Conservation (phyloP, 2,329 filamentous ascomycete species). For the Trichophyton simii region DNA sequence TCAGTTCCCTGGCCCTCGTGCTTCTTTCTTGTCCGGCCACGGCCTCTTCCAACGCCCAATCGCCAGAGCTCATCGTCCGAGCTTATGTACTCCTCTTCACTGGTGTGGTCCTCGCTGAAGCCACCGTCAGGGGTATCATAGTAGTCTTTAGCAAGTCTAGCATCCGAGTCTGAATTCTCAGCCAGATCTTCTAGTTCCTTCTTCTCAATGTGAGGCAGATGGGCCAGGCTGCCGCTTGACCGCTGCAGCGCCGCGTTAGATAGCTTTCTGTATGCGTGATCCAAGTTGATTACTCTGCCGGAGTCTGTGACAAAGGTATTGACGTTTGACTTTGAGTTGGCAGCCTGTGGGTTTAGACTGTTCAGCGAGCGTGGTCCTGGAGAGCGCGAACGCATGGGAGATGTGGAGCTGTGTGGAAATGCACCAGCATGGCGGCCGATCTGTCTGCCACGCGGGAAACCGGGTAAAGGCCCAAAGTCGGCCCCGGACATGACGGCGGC, state of each 20-base stretch:
- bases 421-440: slow-evolving; percentile 30
- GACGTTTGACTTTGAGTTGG: slow-evolving; percentile 28
- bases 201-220: slow-evolving; percentile 45
- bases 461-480: slow-evolving; percentile 25
- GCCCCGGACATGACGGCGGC: slow-evolving; percentile 34
- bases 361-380: slow-evolving; percentile 20
- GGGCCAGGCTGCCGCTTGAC: slow-evolving; percentile 51
- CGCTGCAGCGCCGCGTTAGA: slow-evolving; percentile 58
- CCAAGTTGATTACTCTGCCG: slow-evolving; percentile 53
- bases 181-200: slow-evolving; percentile 23
- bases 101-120: slow-evolving; percentile 28
- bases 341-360: slow-evolving; percentile 35
- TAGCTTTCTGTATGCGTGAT: slow-evolving; percentile 55
- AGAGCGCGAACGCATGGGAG: slow-evolving; percentile 22
- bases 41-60: slow-evolving; percentile 28
- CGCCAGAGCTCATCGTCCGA: slow-evolving; percentile 54
- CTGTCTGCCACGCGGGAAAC: slow-evolving; percentile 25
- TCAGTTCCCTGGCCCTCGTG: slow-evolving; percentile 8
- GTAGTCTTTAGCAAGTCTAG: slow-evolving; percentile 56
- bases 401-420: slow-evolving; percentile 23
- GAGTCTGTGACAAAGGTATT: slow-evolving; percentile 45
- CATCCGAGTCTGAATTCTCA: slow-evolving; percentile 35
- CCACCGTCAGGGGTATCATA: slow-evolving; percentile 58
- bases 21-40: slow-evolving; percentile 24
- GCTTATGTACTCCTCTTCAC: slow-evolving; percentile 28